These are phyloP conservation scores for Venturia asperata DNA, from an alignment of 2,329 filamentous ascomycete genomes.

Conservation along the genomic window DNA sequence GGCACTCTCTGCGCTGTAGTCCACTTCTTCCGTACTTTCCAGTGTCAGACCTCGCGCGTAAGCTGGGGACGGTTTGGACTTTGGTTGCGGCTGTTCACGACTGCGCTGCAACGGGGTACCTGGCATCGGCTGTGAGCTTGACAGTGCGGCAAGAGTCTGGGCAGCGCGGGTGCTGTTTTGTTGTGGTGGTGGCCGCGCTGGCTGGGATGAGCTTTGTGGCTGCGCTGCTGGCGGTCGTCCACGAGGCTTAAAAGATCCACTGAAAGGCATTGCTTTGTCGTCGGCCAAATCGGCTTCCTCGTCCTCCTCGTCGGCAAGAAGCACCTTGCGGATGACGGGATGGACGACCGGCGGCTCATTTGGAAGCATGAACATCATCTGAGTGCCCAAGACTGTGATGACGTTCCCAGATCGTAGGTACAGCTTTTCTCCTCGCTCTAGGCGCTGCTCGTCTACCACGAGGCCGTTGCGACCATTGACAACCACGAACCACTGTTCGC, in stretches of 20 bases:
- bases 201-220: slow-evolving; percentile 20
- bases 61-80: slow-evolving; percentile 41
- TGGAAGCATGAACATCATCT: slow-evolving; percentile 99
- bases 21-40: slow-evolving; percentile 53
- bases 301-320: slow-evolving; percentile 27
- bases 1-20: slow-evolving; percentile 74
- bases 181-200: slow-evolving; percentile 23
- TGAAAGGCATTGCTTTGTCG: neutral
- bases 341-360: slow-evolving; percentile 64
- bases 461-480: slow-evolving; percentile 91
- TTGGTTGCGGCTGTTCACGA: slow-evolving; percentile 29
- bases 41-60: slow-evolving; percentile 46
- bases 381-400: slow-evolving; percentile 82
- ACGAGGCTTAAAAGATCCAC: neutral
- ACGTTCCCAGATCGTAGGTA: slow-evolving; percentile 78
- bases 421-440: slow-evolving; percentile 60
- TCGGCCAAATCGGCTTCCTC: slow-evolving; percentile 33
- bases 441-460: slow-evolving; percentile 65
- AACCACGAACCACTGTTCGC: slow-evolving; percentile 67
- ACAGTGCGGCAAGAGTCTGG: slow-evolving; percentile 27
- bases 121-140: slow-evolving; percentile 23
- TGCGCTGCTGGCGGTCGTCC: slow-evolving; percentile 5
- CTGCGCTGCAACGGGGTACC: slow-evolving; percentile 29
- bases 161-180: slow-evolving; percentile 22
- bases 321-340: slow-evolving; percentile 57